Conservation (phyloP, 2,329 filamentous ascomycete genomes). For the Phialophora tarda region DNA sequence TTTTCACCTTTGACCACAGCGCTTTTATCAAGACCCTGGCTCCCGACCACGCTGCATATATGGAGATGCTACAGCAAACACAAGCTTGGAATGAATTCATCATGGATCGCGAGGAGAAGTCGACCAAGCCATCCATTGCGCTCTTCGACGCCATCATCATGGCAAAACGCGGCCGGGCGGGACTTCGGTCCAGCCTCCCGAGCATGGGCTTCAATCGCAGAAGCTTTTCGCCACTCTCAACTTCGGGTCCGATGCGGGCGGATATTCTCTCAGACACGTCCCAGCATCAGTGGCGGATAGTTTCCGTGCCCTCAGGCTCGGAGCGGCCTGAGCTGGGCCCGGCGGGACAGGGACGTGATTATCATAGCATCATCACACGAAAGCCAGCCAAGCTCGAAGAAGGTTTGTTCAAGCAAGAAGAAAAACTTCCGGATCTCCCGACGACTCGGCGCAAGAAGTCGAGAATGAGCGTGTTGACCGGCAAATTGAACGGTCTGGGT, state of each 20-base stretch:
- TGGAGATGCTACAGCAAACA: conserved; percentile 67
- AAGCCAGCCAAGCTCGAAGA: conserved; percentile 84
- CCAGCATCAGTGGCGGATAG: conserved; percentile 68
- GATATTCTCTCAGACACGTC: conserved; percentile 67
- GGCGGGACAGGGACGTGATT: conserved; percentile 55
- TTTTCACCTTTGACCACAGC: conserved; percentile 70
- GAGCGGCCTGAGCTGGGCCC: conserved; percentile 44
- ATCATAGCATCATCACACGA: conserved; percentile 64
- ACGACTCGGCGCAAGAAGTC: conserved; percentile 25
- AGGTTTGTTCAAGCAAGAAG: conserved; percentile 56
- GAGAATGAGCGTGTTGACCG: conserved; percentile 22
- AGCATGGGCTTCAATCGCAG: conserved; percentile 29
- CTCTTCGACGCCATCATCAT: conserved; percentile 70
- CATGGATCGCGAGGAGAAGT: conserved; percentile 64
- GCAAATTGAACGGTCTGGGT: conserved; percentile 36
- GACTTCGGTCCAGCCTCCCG: conserved; percentile 44
- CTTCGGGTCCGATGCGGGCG: conserved; percentile 46
- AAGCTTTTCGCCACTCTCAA: conserved; percentile 44
- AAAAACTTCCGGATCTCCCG: conserved; percentile 31
- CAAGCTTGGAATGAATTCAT: conserved; percentile 71
- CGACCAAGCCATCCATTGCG: conserved; percentile 55
- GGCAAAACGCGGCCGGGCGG: conserved; percentile 67
- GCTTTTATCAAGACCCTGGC: conserved; percentile 69
- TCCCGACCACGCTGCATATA: conserved; percentile 68
- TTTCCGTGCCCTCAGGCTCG: conserved; percentile 62